Base-by-base conservation (phyloP, 768 basidiomycete species). In the Pleurotus citrinopileatus region DNA sequence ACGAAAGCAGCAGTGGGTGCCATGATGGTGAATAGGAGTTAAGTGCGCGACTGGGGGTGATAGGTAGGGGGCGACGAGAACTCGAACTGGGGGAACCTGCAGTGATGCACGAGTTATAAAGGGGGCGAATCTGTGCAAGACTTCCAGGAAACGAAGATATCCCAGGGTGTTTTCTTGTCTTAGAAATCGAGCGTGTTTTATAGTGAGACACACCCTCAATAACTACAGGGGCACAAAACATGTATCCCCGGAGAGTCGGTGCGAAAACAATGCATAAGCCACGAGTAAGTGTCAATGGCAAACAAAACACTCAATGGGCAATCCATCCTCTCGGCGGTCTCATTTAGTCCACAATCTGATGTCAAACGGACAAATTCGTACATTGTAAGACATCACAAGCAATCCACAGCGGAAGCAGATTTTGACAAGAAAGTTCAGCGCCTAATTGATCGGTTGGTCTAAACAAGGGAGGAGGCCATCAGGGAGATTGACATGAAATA, bases 181-280 rank as follows among this genome's bases (percentile, higher is more conserved):
- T 44, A 4, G 6, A n/a, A 26, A 44, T 5, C 17, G 42, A 26
- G 8, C 25, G 19, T 23, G 20, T 19, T 37, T 34, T 34, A 37
- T 37, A 50, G 34, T 50, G 48, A 36, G 48, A 50, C 45, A 50
- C 36, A 23, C 20, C 45, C 45, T 32, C 17, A 22, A 47, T 7
- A 34, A 34, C 32, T 7, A 15, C 15, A 34, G 22, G 15, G 48
- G 29, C 29, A 15, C 26, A 32, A 37, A 37, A 50, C 32, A 50
- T 34, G 48, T 50, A 37, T 36, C 20, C 34, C 48, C 48, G 32
- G 48, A 15, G 20, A 23, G 19, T 50, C 48, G 46, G 46, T 23
- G 48, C 23, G 48, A 15, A 36, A 29, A 50, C 48, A 50, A 50
- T 50, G 48, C 20, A 50, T n/a, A 36, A 29, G 48, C 48, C 48